Conservation (phyloP, 371 early-diverging fungal genomes). For the Apophysomyces elegans region DNA sequence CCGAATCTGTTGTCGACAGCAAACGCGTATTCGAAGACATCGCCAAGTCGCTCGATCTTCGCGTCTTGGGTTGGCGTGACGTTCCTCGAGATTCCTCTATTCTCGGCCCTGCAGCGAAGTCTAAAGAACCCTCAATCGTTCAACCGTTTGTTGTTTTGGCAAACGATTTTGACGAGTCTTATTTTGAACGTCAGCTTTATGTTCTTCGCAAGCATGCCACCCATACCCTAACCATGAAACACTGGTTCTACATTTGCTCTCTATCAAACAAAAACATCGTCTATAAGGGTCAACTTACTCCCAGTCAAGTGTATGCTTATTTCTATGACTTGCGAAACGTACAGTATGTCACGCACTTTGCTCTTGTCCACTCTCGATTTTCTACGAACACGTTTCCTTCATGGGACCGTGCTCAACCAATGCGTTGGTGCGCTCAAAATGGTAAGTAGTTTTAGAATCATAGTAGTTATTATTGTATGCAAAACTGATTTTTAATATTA, state of each 20-base stretch:
- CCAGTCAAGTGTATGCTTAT: constrained; percentile 92
- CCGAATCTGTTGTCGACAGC: constrained; percentile 63
- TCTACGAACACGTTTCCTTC: constrained; percentile 98
- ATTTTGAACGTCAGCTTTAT: constrained; percentile 89
- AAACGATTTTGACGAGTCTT: constrained; percentile 63
- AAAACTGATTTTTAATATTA: constrained; percentile 24
- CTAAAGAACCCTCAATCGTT: constrained; percentile 91
- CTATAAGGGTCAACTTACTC: constrained; percentile 95
- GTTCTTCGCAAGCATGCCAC: constrained; percentile 89
- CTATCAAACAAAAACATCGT: constrained; percentile 90
- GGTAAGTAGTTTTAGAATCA: constrained; percentile 58
- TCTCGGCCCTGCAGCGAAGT: constrained; percentile 86
- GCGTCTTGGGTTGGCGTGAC: constrained; percentile 87
- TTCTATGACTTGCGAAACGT: constrained; percentile 87
- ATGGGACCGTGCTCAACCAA: constrained; percentile 98
- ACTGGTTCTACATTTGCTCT: constrained; percentile 97
- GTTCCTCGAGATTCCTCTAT: constrained; percentile 88
- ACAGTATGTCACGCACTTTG: constrained; percentile 86
- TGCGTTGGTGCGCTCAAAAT: constrained; percentile 97
- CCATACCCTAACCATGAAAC: constrained; percentile 75
- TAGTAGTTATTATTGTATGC: not conserved
- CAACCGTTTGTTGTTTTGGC: constrained; percentile 89
- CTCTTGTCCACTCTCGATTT: constrained; percentile 97
- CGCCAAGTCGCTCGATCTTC: constrained; percentile 71
- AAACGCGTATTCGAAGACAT: constrained; percentile 78